Conservation (phyloP, 495 filamentous ascomycete genomes). For the Clohesyomyces aquaticus region DNA sequence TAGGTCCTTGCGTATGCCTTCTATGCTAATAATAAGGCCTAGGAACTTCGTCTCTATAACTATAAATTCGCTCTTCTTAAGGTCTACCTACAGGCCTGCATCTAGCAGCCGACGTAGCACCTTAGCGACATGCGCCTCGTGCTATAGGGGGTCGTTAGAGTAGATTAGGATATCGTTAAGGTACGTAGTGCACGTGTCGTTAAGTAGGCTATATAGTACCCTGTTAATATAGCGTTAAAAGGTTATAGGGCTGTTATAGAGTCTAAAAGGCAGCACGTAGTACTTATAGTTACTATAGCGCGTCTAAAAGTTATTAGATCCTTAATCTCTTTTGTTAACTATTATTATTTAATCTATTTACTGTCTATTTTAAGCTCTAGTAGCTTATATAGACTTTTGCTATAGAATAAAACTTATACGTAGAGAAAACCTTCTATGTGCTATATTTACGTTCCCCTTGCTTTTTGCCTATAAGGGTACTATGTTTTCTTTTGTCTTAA, state of each 20-base stretch:
- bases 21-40: conserved; percentile 5
- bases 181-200: conserved; percentile 43
- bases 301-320: conserved; percentile 45
- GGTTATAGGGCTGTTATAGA: conserved; percentile 38
- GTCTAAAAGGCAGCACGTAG: conserved; percentile 45
- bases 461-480: too few relatives aligned
- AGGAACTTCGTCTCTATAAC: conserved; percentile 20
- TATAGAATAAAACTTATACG: too few relatives aligned
- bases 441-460: too few relatives aligned
- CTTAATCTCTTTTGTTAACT: conserved; percentile 38
- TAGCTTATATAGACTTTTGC: too few relatives aligned
- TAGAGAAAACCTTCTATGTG: too few relatives aligned
- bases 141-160: conserved; percentile 15
- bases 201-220: conserved; percentile 33
- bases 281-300: conserved; percentile 45
- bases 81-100: conserved; percentile 36
- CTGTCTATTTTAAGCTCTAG: too few relatives aligned
- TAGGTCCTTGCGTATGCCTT: conserved; percentile 9
- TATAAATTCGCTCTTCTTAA: conserved; percentile 45
- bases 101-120: conserved; percentile 28
- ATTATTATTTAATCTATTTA: too few relatives aligned
- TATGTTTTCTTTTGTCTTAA: too few relatives aligned
- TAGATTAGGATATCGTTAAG: conserved; percentile 43
- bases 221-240: conserved; percentile 47
- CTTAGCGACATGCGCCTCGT: conserved; percentile 19